These are phyloP conservation scores for Euphrasia confusa DNA, from an alignment of 257 asterid species.

Conservation along the genomic window DNA sequence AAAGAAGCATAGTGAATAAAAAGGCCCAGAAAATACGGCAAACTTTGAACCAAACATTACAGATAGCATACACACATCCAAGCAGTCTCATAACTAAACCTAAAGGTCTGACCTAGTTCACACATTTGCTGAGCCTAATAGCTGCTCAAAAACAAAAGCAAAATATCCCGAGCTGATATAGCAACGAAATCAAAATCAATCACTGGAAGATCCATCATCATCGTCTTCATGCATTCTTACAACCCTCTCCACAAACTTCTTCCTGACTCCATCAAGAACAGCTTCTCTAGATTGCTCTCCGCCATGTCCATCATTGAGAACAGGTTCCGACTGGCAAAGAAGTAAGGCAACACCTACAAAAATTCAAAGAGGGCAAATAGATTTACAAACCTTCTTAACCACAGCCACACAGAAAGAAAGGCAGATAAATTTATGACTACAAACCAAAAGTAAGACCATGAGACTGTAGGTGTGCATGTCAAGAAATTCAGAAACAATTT, in stretches of 20 bases:
- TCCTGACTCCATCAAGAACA: conserved; percentile 75
- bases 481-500: background rate
- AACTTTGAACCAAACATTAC: background rate
- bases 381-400: background rate
- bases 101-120: background rate
- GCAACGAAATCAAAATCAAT: conserved; percentile 28
- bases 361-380: conserved; percentile 15
- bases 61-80: background rate
- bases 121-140: conserved; percentile 8
- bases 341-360: conserved; percentile 75
- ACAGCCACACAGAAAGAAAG: no score
- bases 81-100: background rate
- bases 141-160: background rate
- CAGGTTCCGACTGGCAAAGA: conserved; percentile 83
- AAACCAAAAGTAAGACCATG: background rate
- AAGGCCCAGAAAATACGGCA: background rate
- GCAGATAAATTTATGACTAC: no score
- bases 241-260: conserved; percentile 78
- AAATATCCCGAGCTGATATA: background rate
- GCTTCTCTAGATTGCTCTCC: conserved; percentile 69
- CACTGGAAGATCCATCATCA: conserved; percentile 78
- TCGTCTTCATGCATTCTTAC: conserved; percentile 70
- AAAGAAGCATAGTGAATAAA: background rate
- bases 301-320: conserved; percentile 73
- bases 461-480: background rate